These are phyloP conservation scores for Xylaria sp. DNA, from an alignment of 2,329 filamentous ascomycete species.

Conservation along the genomic window DNA sequence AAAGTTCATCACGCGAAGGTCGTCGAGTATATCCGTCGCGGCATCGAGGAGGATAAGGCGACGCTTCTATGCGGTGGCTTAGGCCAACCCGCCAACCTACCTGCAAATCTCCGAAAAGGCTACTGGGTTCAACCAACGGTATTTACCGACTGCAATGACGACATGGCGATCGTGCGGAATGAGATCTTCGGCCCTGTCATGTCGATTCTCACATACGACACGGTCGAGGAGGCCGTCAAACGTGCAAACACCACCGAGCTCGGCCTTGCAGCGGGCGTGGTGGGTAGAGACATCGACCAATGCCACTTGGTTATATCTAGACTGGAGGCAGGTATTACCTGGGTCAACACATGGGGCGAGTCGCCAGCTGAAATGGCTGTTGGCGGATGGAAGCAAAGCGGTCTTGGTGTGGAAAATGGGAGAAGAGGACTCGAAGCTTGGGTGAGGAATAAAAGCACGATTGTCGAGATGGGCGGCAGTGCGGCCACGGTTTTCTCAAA, in stretches of 20 bases:
- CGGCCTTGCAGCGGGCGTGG: constrained; percentile 86
- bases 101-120: constrained; percentile 66
- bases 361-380: constrained; percentile 92
- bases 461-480: constrained; percentile 81
- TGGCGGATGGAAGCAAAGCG: constrained; percentile 91
- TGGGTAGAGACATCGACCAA: constrained; percentile 77
- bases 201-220: constrained; percentile 79
- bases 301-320: constrained; percentile 78
- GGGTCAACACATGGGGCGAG: constrained; percentile 96
- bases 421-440: constrained; percentile 82
- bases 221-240: constrained; percentile 73
- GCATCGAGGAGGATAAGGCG: constrained; percentile 77
- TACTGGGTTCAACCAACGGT: constrained; percentile 88
- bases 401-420: constrained; percentile 88
- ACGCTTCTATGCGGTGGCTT: constrained; percentile 78
- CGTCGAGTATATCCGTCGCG: constrained; percentile 78
- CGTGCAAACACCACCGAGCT: constrained; percentile 82
- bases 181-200: constrained; percentile 93
- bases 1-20: constrained; percentile 81
- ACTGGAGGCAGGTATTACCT: constrained; percentile 87
- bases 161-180: constrained; percentile 81
- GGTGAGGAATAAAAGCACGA: constrained; percentile 86
- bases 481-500: constrained; percentile 81
- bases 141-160: constrained; percentile 86
- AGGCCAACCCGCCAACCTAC: constrained; percentile 64